Base-by-base conservation (phyloP, 345 rosid genomes). In the Excoecaria cochinchinensis region DNA sequence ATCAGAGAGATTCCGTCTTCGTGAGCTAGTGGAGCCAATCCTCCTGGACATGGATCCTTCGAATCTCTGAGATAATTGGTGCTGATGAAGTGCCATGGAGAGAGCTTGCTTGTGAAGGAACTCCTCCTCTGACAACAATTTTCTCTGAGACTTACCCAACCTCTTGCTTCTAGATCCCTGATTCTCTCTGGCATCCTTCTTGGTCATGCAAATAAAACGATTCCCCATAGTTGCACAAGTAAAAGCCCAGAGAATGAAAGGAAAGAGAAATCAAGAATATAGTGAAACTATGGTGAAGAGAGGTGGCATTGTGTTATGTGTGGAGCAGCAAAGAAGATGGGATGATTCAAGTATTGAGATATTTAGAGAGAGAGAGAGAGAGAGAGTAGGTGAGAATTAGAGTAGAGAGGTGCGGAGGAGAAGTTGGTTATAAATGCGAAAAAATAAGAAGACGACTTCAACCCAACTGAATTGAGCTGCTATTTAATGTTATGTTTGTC, bases 21-120 rank as follows among this genome's bases (percentile, higher is more conserved):
- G 84, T 19, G 97, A 88, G 80, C 93, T 91, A 12, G 97, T 90
- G 70, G 94, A 89, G 78, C 97, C 88, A 69, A 88, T 86, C 74
- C 98, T 86, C 74, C 98, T 85, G 17, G 99, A 95, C 94, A 95
- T 92, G 88, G 99, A 95, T 85, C 99, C 98, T 7, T 95, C 98
- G 51, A 91, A 91, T 83, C 99, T 84, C 87, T 90, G 99, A 72
- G 99, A 95, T 81, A 89, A 80, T 62, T 87, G 93, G 72, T 90
- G 90, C 81, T 95, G 99, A 25, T 92, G 96, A 77, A 91, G 84
- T 46, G 92, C 99, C 99, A 92, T 90, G 36, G 99, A 95, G 12
- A 95, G 73, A 84, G 97, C 97, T 86, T 94, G 95, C 31, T 92
- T 89, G 78, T 95, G 99, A 82, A 95, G 75, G 51, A 89, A 68